Evolutionary conservation across 108 stramenopile genomes (phyloP), one percentile per base, ranked within the genome.

Genomic region (Parietichytrium sp.): DNA sequence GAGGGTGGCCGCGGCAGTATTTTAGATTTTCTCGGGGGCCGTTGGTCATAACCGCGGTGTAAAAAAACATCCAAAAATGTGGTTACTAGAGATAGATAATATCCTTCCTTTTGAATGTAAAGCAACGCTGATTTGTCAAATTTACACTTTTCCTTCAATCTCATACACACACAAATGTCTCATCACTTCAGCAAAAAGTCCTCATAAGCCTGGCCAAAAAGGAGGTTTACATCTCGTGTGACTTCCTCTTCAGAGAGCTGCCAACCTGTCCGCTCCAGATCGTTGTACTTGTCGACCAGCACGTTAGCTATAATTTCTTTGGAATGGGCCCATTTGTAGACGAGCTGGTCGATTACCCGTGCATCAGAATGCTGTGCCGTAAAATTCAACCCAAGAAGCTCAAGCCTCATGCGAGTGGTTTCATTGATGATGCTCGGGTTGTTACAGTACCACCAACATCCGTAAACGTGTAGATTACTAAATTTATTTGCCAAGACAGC

Each of bases 261-360:
- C 90, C 92, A 93, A 13, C 86, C 86, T 13, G 93, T 90, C 18
- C 78, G 52, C 7, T 84, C 26, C 31, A 88, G 29, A 49, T 93
- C 92, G 10, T 36, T 48, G 83, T 91, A 92, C 85, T 96, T 91
- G 26, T 85, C 81, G 18, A 78, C 55, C 50, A 96, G 55, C 0
- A 92, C 94, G 13, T 86, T 55, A 10, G 93, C 92, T 42, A 96
- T 91, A 1, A 94, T 89, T 3, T 86, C 86, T 23, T 94, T 84
- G 20, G 93, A 93, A 87, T 96, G 95, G 30, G 90, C 54, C 95
- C 95, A 96, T 86, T 96, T 96, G 91, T 96, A 96, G 16, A 96
- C 31, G 0, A 96, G 84, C 80, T 96, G 95, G 78, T 96, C 95
- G 8, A 95, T 54, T 10, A 96, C 95, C 4, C 95, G 82, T 30